Evolutionary conservation across 23 red algal genomes (phyloP), one percentile per base, ranked within the genome.

Genomic region (Chondrus crispus): DNA sequence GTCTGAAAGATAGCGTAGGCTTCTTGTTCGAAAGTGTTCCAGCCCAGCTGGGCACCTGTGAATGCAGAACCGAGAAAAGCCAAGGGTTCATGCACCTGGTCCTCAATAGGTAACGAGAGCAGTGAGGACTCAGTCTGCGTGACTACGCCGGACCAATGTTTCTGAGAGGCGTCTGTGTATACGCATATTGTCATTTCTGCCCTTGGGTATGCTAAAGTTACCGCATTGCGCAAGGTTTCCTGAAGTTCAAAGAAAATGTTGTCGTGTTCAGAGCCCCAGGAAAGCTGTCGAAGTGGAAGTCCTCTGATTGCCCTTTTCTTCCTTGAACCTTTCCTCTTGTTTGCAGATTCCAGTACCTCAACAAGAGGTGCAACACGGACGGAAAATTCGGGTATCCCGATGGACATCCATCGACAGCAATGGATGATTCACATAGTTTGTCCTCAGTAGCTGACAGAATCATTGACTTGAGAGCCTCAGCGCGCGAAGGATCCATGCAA

Each of bases 11-110:
- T 83, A 12, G 2, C 78, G 13, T 24, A 11, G 8, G 41, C 78
- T 52, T 83, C 78, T 62, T 83, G 28, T 38, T 83, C 52, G 24
- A 26, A 60, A 1, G 78, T 83, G 29, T 20, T 58, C 78, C 78
- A 83, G 13, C 29, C 24, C n/a, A 20, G 33, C 16, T 60, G 0
- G 0, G 78, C 48, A 14, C 78, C 48, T 19, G 29, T 53, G 24
- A 62, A 83, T 11, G 46, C 32, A 22, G 45, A 6, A 0, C 46
- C 45, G 7, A 83, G 50, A 38, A 83, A 83, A 8, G 78, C 78
- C 52, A 83, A 83, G 10, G 52, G 78, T 47, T 83, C 45, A 38
- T 83, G 78, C 52, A 32, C n/a, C 52, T 83, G 48, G 41, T 83
- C 41, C 2, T 57, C 1, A 29, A 83, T 60, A 26, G 37, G 44